Base-by-base conservation (phyloP, 306 rosid genomes). In the Corylus americana region DNA sequence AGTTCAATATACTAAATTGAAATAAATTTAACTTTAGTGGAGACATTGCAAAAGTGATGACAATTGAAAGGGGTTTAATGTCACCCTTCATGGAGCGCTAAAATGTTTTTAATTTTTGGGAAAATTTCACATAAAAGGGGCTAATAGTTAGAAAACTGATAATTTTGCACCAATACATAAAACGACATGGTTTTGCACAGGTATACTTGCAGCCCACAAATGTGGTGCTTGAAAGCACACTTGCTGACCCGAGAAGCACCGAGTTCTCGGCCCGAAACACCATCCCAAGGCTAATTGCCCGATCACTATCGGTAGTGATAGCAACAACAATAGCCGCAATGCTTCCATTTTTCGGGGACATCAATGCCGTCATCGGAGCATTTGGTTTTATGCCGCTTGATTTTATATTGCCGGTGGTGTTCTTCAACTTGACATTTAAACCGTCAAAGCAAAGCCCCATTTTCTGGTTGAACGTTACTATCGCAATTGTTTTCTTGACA, bases 291-390 rank as follows among this genome's bases (percentile, higher is more conserved):
- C 7, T 85, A 57, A 67, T 92, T 31, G 59, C 89, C 37, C 81
- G 97, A 5, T 85, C 98, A 37, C 0, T 84, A 2, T 88, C 94
- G 3, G 83, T 86, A 1, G 17, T 85, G 4, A 11, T 83, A 16
- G 83, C 94, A 16, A 88, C 94, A 25, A 78, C 37, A 3, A 76
- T 91, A 79, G 91, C 90, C 70, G 97, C 97, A 14, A 91, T 94
- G 97, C 88, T 92, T 82, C 98, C 97, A 44, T 92, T 94, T 78
- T 94, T 92, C 35, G 96, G 93, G 25, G 94, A 94, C 82, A 84
- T 91, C 59, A 91, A 87, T 76, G 81, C 90, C 0, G 84, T 94
- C 1, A 89, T 94, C 3, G 94, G 98, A 74, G 97, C 98, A 39
- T 91, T 94, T 74, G 97, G 97, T 9, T 91, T 91, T 73, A 89